A percentile compares a stretch with the other conserved stretches of the same genome.
phyloP scores from a whole-genome alignment of 768 basidiomycete genomes.

The Lactifluus piperatus region DNA sequence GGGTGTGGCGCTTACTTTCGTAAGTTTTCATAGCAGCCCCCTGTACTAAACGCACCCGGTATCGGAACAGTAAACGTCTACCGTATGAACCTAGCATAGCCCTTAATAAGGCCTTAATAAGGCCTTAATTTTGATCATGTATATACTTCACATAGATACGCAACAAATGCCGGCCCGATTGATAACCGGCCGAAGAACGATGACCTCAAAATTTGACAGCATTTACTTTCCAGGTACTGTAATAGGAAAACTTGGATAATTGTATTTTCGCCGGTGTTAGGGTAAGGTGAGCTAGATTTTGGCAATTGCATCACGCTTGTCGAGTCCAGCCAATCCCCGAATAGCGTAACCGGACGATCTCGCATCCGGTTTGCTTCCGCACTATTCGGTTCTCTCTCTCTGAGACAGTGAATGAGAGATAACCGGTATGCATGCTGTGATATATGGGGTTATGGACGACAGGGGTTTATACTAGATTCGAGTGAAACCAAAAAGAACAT shows the following conservation, averaged over 20 bases:
- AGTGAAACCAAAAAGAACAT: neutral
- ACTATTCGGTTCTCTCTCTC: neutral
- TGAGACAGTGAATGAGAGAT: neutral
- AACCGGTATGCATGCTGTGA: neutral
- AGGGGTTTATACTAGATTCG: neutral
- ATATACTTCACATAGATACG: slow-evolving; percentile 13
- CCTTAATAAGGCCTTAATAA: too few relatives aligned
- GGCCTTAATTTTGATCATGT: slow-evolving; percentile 10
- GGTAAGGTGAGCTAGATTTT: neutral
- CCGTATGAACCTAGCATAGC: neutral
- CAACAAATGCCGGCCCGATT: slow-evolving; percentile 1
- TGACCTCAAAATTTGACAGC: neutral
- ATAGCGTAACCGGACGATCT: slow-evolving; percentile 3
- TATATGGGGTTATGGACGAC: neutral
- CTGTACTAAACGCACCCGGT: neutral
- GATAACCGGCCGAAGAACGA: neutral
- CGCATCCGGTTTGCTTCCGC: slow-evolving; percentile 5
- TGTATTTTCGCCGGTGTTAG: neutral
- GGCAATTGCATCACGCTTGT: neutral
- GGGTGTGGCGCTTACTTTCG: slow-evolving; percentile 92
- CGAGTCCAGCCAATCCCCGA: neutral
- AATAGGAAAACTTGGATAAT: neutral
- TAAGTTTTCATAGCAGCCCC: slow-evolving; percentile 38
- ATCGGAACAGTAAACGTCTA: slow-evolving; percentile 11
- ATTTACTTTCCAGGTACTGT: neutral